A percentile compares a stretch with the other conserved stretches of the same genome.
Conservation (phyloP, 2,329 filamentous ascomycete species). For the Blumeria graminis region DNA sequence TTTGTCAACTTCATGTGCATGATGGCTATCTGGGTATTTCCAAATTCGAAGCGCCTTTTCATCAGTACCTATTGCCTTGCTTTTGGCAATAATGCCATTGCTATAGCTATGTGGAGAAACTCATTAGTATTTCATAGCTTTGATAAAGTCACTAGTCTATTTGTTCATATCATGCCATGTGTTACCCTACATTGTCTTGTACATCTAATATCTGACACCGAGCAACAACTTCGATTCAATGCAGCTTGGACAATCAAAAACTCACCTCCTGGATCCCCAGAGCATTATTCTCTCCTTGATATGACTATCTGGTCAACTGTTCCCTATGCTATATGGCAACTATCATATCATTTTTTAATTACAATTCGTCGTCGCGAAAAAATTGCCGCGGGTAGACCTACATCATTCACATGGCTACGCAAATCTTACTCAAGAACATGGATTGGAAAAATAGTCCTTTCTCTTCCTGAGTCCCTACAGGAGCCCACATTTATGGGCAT, state of each 20-base stretch:
- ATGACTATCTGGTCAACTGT: constrained; percentile 93
- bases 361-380: constrained; percentile 85
- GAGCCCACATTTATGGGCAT: constrained; percentile 89
- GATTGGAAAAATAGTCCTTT: constrained; percentile 68
- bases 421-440: constrained; percentile 73
- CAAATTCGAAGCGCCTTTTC: constrained; percentile 71
- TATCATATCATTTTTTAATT: constrained; percentile 83
- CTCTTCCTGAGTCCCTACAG: constrained; percentile 51
- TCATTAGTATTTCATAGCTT: constrained; percentile 95
- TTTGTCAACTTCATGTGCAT: constrained; percentile 80
- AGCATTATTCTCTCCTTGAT: constrained; percentile 53
- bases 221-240: constrained; percentile 50
- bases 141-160: constrained; percentile 91
- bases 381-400: constrained; percentile 84
- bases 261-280: constrained; percentile 41
- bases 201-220: constrained; percentile 45
- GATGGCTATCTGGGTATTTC: constrained; percentile 74
- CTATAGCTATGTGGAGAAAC: constrained; percentile 98
- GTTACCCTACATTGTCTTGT: constrained; percentile 81
- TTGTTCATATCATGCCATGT: constrained; percentile 98
- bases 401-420: constrained; percentile 91
- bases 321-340: constrained; percentile 82
- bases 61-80: constrained; percentile 80
- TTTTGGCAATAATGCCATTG: constrained; percentile 89
- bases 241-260: constrained; percentile 63